Percentiles rank a stretch among this genome's conserved stretches.
phyloP scores from a whole-genome alignment of 306 rosid species.

The Carpinus viminea region DNA sequence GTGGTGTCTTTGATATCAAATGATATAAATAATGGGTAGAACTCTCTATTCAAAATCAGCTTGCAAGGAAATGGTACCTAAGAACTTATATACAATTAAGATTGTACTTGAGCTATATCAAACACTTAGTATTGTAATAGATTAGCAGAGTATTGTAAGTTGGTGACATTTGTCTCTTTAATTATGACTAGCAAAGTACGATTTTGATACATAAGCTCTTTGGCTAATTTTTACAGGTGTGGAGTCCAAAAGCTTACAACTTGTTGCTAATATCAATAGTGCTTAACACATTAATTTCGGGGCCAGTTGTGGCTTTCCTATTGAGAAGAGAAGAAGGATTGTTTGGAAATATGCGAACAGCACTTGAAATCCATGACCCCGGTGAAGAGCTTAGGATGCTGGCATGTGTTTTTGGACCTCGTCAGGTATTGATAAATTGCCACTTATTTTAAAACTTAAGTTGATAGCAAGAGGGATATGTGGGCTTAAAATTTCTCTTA shows the following conservation, averaged over 20 bases:
- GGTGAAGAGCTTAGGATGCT: conserved; percentile 61
- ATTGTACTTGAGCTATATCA: too few species aligned
- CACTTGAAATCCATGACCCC: conserved; percentile 43
- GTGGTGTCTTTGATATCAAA: too few species aligned
- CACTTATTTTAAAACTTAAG: too few species aligned
- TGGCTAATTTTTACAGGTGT: conserved; percentile 42
- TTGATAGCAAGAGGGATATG: too few species aligned
- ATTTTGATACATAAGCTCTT: conserved; percentile 1
- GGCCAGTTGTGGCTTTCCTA: conserved; percentile 67
- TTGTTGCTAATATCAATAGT: conserved; percentile 60
- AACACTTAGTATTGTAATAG: too few species aligned
- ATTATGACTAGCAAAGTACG: not conserved
- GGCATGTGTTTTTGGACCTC: conserved; percentile 80
- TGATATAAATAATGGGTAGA: too few species aligned
- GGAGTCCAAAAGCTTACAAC: conserved; percentile 57
- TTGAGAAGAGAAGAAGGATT: conserved; percentile 57
- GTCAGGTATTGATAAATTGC: conserved; percentile 33
- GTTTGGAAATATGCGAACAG: conserved; percentile 53
- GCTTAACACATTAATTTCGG: conserved; percentile 76
- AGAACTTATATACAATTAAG: too few species aligned
- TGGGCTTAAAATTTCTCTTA: too few species aligned
- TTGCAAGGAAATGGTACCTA: too few species aligned
- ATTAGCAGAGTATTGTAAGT: not conserved
- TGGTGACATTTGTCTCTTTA: too few species aligned
- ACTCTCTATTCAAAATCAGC: too few species aligned